Conservation (phyloP, 2,329 filamentous ascomycete species). For the Aspergillus sp. region DNA sequence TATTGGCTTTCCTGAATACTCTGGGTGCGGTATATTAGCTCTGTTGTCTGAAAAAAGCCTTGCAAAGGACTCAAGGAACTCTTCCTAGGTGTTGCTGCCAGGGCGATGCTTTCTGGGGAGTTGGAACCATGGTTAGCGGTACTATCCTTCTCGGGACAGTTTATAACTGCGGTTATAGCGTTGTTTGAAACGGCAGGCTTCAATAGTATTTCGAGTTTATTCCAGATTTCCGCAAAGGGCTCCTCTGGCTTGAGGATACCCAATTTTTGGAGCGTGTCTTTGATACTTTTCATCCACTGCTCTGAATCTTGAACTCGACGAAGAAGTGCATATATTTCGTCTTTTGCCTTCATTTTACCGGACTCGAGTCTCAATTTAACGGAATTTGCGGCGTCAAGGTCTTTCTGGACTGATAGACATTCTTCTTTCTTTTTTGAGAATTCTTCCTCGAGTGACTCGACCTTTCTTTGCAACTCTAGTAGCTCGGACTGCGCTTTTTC, state of each 20-base stretch:
- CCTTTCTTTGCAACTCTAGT: constrained; percentile 9
- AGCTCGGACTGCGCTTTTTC: not conserved
- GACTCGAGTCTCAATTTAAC: constrained; percentile 13
- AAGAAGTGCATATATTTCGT: constrained; percentile 20
- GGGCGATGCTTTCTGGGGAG: not conserved
- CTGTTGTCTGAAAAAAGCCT: constrained; percentile 9
- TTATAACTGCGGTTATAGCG: no score
- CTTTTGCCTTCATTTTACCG: constrained; percentile 14
- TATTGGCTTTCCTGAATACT: constrained; percentile 8
- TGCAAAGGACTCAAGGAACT: not conserved
- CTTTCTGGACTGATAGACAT: constrained; percentile 7
- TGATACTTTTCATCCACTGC: constrained; percentile 14
- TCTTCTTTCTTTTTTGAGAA: constrained; percentile 25
- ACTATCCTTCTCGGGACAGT: no score
- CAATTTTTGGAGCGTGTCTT: constrained; percentile 13
- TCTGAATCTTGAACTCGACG: constrained; percentile 21
- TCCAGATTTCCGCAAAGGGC: constrained; percentile 13
- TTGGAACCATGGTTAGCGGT: not conserved
- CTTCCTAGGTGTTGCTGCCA: not conserved
- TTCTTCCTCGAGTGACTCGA: constrained; percentile 9
- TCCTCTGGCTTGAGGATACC: constrained; percentile 11
- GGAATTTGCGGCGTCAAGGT: constrained; percentile 8
- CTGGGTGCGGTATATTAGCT: constrained; percentile 13
- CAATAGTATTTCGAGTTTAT: constrained; percentile 14
- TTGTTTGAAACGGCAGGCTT: constrained; percentile 1